These are phyloP conservation scores for Cucurbita ficifolia DNA, from an alignment of 306 rosid species.

Conservation along the genomic window DNA sequence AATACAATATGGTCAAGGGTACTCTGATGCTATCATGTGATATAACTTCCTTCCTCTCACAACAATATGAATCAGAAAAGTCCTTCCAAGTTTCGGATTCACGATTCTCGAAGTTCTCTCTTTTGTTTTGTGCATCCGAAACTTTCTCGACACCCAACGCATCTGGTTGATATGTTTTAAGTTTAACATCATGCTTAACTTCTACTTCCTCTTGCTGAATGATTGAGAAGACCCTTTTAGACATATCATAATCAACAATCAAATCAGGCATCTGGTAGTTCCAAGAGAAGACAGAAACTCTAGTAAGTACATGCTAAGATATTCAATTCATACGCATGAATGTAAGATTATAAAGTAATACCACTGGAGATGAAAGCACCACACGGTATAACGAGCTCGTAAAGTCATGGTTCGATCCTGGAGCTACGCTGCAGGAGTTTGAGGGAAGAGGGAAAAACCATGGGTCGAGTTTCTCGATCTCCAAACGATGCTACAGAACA, in stretches of 20 bases:
- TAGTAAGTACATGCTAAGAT: neutral
- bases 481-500: slow-evolving; percentile 35
- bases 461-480: slow-evolving; percentile 42
- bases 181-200: slow-evolving; percentile 14
- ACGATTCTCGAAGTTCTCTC: slow-evolving; percentile 14
- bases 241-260: slow-evolving; percentile 78
- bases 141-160: slow-evolving; percentile 9
- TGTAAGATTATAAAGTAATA: slow-evolving; percentile 14
- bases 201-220: slow-evolving; percentile 78
- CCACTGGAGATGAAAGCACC: slow-evolving; percentile 95
- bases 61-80: slow-evolving; percentile 44
- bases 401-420: slow-evolving; percentile 92
- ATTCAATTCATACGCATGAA: neutral
- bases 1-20: slow-evolving; percentile 71
- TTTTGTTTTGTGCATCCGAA: slow-evolving; percentile 11
- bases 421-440: slow-evolving; percentile 42
- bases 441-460: slow-evolving; percentile 93
- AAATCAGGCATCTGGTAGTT: slow-evolving; percentile 73
- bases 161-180: slow-evolving; percentile 9
- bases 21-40: slow-evolving; percentile 54
- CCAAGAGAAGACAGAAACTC: slow-evolving; percentile 4
- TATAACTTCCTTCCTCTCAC: slow-evolving; percentile 53
- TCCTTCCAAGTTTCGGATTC: slow-evolving; percentile 46
- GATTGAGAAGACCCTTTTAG: slow-evolving; percentile 39
- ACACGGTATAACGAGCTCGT: slow-evolving; percentile 44